Base-by-base conservation (phyloP, 148 eudicot species). In the Chenopodium berlandieri region DNA sequence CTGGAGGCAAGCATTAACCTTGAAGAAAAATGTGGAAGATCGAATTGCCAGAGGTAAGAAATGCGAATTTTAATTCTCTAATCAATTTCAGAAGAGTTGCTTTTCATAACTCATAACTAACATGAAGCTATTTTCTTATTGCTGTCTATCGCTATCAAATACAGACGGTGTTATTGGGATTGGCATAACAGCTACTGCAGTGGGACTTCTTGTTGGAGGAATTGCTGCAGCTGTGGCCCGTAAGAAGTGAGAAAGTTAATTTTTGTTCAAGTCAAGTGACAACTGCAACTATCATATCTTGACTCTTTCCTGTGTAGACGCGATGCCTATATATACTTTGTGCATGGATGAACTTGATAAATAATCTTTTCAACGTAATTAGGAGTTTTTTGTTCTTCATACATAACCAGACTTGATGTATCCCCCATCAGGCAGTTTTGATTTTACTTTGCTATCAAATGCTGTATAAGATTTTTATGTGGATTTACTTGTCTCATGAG, bases 81-180 rank as follows among this genome's bases (percentile, higher is more conserved):
- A 22, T 34, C 4, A 56, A 71, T 58, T 16, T 72, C 66, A 71
- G 19, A 54, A 76, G 40, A 14, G 65, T 54, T 30, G 54, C 4
- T 67, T 4, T 0, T 23, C 50, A 14, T 1, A 9, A 25, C 0
- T 7, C 50, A 14, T 3, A 9, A 25, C 1, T 23, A 4, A 37
- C 62, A 3, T 13, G 19, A 60, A 13, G n/a, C 74, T 70, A 30
- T 9, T 40, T 19, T 40, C 75, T 81, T 22, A 34, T 14, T 62
- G 46, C 4, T 31, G 37, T 77, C 44, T 79, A 48, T 4, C 16
- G 23, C 20, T 71, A 44, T 52, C 48, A 40, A 69, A 32, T 87
- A 83, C 90, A 95, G 98, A 95, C 83, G 98, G 98, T 73, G 92
- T 90, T 54, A 91, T 95, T 79, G 97, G 96, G 73, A 90, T 93